Evolutionary conservation across 257 asterid species (phyloP).

Genomic region (Capsicum baccatum): DNA sequence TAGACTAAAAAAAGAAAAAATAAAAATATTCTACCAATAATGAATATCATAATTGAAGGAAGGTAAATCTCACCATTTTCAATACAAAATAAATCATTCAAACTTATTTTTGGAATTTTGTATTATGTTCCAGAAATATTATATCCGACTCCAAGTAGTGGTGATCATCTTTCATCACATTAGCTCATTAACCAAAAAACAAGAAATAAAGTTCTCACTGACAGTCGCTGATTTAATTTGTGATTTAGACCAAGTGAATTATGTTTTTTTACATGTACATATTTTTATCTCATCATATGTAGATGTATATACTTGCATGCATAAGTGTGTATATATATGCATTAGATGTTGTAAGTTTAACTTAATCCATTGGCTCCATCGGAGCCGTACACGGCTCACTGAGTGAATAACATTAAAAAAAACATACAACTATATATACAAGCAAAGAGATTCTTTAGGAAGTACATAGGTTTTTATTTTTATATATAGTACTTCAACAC

Average conservation of each 20-base stretch:
- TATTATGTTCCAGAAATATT: too few species aligned
- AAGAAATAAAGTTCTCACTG: background rate
- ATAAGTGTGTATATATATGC: background rate
- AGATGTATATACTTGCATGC: background rate
- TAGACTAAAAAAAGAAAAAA: too few species aligned
- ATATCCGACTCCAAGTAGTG: too few species aligned
- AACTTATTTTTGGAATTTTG: too few species aligned
- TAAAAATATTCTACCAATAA: too few species aligned
- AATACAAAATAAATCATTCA: too few species aligned
- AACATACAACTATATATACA: background rate
- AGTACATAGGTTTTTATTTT: background rate
- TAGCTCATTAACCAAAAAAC: background rate
- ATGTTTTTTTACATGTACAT: background rate
- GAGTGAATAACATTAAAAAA: background rate
- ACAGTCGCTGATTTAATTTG: background rate
- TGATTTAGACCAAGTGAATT: background rate
- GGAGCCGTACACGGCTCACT: background rate
- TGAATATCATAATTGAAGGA: too few species aligned
- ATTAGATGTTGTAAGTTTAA: background rate
- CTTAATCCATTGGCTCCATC: background rate
- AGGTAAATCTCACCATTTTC: too few species aligned
- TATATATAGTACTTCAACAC: background rate
- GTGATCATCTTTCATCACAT: background rate
- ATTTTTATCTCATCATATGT: background rate
- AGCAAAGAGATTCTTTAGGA: background rate